A percentile compares a stretch with the other conserved stretches of the same genome.
Conservation (phyloP, 805 yeast genomes). For the Yarrowia alimentaria region DNA sequence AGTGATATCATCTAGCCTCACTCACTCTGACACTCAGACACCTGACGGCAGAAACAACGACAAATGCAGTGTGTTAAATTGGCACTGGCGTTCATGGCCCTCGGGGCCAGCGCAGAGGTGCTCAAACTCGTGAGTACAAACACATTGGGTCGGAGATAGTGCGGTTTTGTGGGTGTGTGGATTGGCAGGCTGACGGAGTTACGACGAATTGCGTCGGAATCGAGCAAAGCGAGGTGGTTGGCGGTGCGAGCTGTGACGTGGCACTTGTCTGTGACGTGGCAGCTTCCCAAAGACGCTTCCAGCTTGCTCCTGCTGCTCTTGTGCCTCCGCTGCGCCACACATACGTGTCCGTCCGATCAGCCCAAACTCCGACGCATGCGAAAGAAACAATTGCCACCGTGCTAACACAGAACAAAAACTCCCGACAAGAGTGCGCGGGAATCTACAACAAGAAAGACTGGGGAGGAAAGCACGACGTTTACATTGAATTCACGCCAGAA, state of each 20-base stretch:
- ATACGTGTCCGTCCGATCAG: too few species aligned
- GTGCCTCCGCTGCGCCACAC: too few species aligned
- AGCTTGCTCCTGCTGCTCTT: too few species aligned
- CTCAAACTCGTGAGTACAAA: slow-evolving; percentile 29
- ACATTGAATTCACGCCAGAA: slow-evolving; percentile 45
- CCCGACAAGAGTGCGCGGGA: slow-evolving; percentile 79
- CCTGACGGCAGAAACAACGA: neutral
- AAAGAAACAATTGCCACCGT: too few species aligned
- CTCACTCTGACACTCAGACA: neutral
- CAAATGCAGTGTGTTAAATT: slow-evolving; percentile 25
- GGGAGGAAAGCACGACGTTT: slow-evolving; percentile 75
- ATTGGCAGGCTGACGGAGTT: too few species aligned
- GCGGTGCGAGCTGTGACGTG: too few species aligned
- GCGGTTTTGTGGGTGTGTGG: neutral
- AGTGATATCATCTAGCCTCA: slow-evolving; percentile 4
- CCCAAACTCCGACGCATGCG: neutral
- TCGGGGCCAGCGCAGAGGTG: slow-evolving; percentile 32
- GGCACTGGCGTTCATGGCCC: slow-evolving; percentile 28
- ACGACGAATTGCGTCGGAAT: neutral
- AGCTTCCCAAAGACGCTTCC: too few species aligned
- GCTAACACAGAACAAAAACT: slow-evolving; percentile 45
- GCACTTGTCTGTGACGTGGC: too few species aligned
- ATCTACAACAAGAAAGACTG: slow-evolving; percentile 84
- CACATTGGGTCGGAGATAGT: slow-evolving; percentile 39
- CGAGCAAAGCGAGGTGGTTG: too few species aligned